Base-by-base conservation (phyloP, 1,139 yeast genomes). In the Sugiyamaella novakii region DNA sequence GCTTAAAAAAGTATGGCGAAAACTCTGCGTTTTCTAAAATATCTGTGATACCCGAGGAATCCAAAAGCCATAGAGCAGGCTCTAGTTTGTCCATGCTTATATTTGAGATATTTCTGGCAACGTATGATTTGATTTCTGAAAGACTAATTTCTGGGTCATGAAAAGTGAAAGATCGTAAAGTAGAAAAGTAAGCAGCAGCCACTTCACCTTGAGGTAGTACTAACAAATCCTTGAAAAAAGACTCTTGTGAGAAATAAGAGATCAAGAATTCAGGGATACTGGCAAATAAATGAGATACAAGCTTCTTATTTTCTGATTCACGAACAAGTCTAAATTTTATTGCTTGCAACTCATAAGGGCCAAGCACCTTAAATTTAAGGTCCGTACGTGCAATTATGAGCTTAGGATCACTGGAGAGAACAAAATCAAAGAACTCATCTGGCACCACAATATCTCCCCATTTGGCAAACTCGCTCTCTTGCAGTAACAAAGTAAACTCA, bases 371-470 rank as follows among this genome's bases (percentile, higher is more conserved):
- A 46, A 50, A 57, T 8, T 53, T 43, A 5, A 62, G 48, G 24
- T 62, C 66, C 1, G 42, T 25, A 1, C 66, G 55, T 5, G 31
- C n/a, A 31, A 54, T 28, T 14, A 64, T 46, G 3, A 15, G 47
- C 1, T 34, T 18, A 12, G 50, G 52, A 1, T 44, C 25, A 2
- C 59, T 59, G 25, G 52, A 52, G 3, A 62, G 29, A 1, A 64
- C 57, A 50, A 61, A 63, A 41, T 64, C 66, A 43, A 59, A 61
- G 29, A 53, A 59, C 15, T 62, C 63, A 17, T 60, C 62, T 1
- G 29, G 50, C 10, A 42, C 40, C 8, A 51, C 14, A 3, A 15
- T 14, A 1, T 28, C n/a, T 10, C 17, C 40, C 52, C 52, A 49
- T 29, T 25, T 12, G 3, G 18, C 18, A 33, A 22, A 42, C 4